Evolutionary conservation across 208 protist species (phyloP), one percentile per base, ranked within the genome.

Genomic region (Crithidia mellificae): DNA sequence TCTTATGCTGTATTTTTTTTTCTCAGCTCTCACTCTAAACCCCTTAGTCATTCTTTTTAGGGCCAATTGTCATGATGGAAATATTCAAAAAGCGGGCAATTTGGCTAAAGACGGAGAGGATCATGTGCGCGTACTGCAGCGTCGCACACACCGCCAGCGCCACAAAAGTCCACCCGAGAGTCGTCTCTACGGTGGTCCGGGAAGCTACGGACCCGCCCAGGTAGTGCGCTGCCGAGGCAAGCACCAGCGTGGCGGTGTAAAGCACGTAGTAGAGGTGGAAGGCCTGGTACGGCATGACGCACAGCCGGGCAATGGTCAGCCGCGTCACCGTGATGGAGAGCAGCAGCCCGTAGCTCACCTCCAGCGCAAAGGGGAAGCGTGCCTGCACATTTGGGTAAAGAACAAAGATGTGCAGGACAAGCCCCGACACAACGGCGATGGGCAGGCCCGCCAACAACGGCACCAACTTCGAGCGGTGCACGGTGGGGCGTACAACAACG

Each of bases 221-320:
- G 74, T 74, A 78, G 58, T 91, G 72, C 27, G 78, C 38, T 17
- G 68, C 57, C 25, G 74, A 63, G 6, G 66, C 64, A 12, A 64
- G 69, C 53, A 77, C 19, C 0, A 79, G 70, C 12, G 74, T 63
- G 20, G 77, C 54, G 12, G 81, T 75, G 29, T 68, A 49, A 15
- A 83, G 36, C 15, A 69, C 22, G 5, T 76, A 80, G 63, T 81
- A 63, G 22, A 83, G 24, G 62, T 91, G 83, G n/a, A 78, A 68
- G 2, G 70, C 54, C 52, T 66, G 78, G 44, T 87, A 93, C 30
- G 86, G 86, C 83, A 90, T 93, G 11, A 61, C 52, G 63, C 81
- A 91, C 11, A 96, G 74, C 12, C 91, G 80, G n/a, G 88, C 68
- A 6, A 96, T 75, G 17, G 87, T 94, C 46, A 96, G 74, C 7